These are phyloP conservation scores for Phaeosphaeriaceae sp. DNA, from an alignment of 2,329 filamentous ascomycete species.

Conservation along the genomic window DNA sequence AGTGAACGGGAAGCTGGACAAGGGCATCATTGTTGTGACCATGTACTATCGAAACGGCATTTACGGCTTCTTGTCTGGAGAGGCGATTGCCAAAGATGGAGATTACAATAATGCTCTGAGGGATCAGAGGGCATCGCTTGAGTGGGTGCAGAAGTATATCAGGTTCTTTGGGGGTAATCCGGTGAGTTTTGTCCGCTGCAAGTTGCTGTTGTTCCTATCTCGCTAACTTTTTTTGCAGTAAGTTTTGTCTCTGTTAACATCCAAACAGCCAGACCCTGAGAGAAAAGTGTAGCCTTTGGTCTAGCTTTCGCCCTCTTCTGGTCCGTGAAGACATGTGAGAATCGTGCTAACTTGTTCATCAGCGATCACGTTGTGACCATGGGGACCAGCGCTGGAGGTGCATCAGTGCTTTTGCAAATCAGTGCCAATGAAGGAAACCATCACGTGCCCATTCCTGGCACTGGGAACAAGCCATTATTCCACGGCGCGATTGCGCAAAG, in stretches of 20 bases:
- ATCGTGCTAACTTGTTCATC: too few species aligned
- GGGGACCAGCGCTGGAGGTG: conserved; percentile 45
- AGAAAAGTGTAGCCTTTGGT: too few species aligned
- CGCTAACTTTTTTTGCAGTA: too few species aligned
- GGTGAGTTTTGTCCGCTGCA: neutral
- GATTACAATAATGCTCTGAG: conserved; percentile 47
- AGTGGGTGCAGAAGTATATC: conserved; percentile 53
- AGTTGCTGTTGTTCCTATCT: too few species aligned
- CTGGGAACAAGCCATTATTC: conserved; percentile 37
- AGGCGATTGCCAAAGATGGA: conserved; percentile 46
- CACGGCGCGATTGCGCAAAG: conserved; percentile 42
- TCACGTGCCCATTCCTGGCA: conserved; percentile 31
- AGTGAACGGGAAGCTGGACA: conserved; percentile 34
- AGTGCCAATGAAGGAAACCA: conserved; percentile 41
- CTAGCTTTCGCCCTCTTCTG: too few species aligned
- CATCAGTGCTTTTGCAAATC: conserved; percentile 39
- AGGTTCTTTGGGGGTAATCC: conserved; percentile 55
- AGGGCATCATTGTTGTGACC: conserved; percentile 42
- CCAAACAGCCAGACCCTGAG: too few species aligned
- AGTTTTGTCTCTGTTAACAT: too few species aligned
- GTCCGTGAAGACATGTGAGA: too few species aligned
- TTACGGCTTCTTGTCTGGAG: conserved; percentile 54
- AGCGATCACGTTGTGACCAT: conserved; percentile 54
- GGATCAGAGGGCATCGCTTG: conserved; percentile 49
- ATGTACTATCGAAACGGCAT: conserved; percentile 49